Evolutionary conservation across 179 eudicot genomes (phyloP), one percentile per base, ranked within the genome.

Genomic region (Spinacia oleracea): DNA sequence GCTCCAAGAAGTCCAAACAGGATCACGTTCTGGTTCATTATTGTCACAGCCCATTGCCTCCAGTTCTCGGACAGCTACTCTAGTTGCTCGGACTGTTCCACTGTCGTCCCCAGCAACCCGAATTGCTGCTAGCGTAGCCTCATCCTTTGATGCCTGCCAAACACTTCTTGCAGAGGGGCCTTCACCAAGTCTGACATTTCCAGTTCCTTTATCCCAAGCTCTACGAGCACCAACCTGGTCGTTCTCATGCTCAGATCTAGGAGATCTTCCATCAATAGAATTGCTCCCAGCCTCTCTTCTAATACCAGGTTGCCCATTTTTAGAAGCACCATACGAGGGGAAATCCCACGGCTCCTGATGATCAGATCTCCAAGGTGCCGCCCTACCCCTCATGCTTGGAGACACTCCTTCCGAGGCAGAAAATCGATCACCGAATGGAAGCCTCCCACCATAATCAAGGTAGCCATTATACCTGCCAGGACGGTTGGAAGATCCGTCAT

Each of bases 151-250:
- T 63, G 98, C 97, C 90, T 96, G 96, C 99, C 99, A 96, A 12
- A 96, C 96, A 80, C 99, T 96, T 82, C 99, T 93, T 14, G 99
- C 99, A 64, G 99, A 93, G 56, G 99, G 99, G 55, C 98, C 99
- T 89, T 96, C 99, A 70, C 97, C 98, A 69, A 88, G 91, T 80
- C 97, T 84, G 70, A 89, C 83, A 50, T 89, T 89, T 68, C 92
- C 94, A 21, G 79, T 78, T 58, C 88, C 92, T 83, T 92, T 90
- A 72, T 89, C 98, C 98, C 98, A 93, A 66, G 80, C 97, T 86
- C 98, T 89, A 45, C 97, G 86, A 80, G 86, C 82, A 68, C 90
- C 80, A 74, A 77, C 55, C 78, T 86, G 96, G 64, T 93, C 97
- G 35, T 71, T 80, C 59, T 89, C 97, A 79, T 87, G 87, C 31